Percentiles rank a stretch among this genome's conserved stretches.
phyloP scores from a whole-genome alignment of 139 green algal genomes.

The Raphidocelis subcapitata region DNA sequence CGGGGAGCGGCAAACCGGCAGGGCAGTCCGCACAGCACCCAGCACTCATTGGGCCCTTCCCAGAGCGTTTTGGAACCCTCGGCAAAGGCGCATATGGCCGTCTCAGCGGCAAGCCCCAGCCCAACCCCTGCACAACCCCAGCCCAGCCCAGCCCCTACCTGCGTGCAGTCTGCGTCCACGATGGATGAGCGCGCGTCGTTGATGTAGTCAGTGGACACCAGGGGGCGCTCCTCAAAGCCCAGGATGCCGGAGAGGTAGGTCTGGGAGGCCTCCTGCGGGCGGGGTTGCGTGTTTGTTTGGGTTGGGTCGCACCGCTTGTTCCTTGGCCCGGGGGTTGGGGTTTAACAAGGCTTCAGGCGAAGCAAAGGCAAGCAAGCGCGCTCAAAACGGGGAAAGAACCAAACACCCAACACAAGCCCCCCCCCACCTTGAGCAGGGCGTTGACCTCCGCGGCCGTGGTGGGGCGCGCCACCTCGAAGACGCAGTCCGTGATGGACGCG shows the following conservation, averaged over 20 bases:
- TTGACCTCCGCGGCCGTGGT: conserved; percentile 84
- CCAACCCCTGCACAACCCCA: too few relatives aligned
- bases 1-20: too few relatives aligned
- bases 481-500: conserved; percentile 77
- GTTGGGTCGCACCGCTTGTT: too few relatives aligned
- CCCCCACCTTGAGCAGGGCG: conserved; percentile 62
- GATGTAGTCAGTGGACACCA: conserved; percentile 77
- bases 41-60: too few relatives aligned
- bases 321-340: too few relatives aligned
- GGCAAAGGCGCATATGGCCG: too few relatives aligned
- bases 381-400: too few relatives aligned
- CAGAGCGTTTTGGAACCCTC: too few relatives aligned
- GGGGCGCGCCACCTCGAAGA: conserved; percentile 50
- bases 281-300: not conserved
- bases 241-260: conserved; percentile 73
- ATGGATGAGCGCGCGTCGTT: conserved; percentile 76
- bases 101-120: too few relatives aligned
- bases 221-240: conserved; percentile 69
- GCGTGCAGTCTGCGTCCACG: conserved; percentile 78
- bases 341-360: too few relatives aligned
- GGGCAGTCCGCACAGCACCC: too few relatives aligned
- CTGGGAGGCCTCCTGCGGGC: conserved; percentile 55
- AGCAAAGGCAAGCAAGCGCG: too few relatives aligned
- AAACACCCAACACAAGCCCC: not conserved
- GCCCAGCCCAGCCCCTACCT: conserved; percentile 25